These are phyloP conservation scores for Catharanthus roseus DNA, from an alignment of 257 asterid genomes.

Conservation along the genomic window DNA sequence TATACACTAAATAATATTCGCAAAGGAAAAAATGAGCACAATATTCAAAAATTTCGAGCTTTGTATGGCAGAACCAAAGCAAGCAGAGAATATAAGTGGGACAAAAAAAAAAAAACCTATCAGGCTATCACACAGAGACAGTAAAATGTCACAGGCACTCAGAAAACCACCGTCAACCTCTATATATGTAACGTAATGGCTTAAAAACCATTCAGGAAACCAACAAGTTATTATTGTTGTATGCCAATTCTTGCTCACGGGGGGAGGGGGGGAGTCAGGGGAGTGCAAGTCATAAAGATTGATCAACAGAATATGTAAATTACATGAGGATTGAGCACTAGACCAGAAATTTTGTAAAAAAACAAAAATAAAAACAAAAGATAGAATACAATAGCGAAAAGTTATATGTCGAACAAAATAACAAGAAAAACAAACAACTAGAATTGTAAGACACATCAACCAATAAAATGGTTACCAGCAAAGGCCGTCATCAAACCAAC, in stretches of 20 bases:
- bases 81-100: neutral
- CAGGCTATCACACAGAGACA: neutral
- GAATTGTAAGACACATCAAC: neutral
- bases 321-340: neutral
- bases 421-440: slow-evolving; percentile 6
- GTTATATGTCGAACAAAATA: neutral
- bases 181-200: neutral
- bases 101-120: no score
- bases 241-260: no score
- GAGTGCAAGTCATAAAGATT: neutral
- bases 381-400: neutral
- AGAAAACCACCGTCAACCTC: neutral
- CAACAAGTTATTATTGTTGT: neutral
- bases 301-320: neutral
- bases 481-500: neutral
- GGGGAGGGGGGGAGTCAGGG: no score
- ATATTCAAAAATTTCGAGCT: neutral
- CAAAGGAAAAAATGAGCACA: neutral
- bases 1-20: slow-evolving; percentile 1
- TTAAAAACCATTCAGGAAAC: neutral
- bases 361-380: neutral
- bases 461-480: neutral
- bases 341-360: neutral
- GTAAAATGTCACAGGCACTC: neutral
- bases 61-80: neutral